These are phyloP conservation scores for Fusarium foetens DNA, from an alignment of 2,329 filamentous ascomycete genomes.

Conservation along the genomic window DNA sequence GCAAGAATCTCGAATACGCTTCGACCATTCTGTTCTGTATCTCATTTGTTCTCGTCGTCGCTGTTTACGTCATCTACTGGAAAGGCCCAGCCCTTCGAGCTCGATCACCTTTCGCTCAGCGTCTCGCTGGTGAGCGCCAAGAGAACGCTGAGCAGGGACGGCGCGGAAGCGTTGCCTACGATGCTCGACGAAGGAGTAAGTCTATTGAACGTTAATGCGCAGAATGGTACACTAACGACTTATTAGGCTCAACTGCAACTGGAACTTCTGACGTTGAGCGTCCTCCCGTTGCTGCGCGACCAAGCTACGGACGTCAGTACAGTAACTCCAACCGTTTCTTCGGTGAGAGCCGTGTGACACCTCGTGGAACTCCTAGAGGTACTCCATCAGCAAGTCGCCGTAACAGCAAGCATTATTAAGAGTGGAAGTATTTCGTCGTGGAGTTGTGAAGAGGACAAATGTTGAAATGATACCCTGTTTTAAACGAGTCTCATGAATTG, in stretches of 20 bases:
- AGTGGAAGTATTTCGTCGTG: neutral
- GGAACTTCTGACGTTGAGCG: conserved; percentile 22
- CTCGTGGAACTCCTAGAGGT: conserved; percentile 50
- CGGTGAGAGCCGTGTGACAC: conserved; percentile 54
- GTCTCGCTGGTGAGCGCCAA: conserved; percentile 59
- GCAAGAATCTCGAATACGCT: conserved; percentile 66
- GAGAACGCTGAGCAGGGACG: conserved; percentile 46
- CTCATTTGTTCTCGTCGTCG: conserved; percentile 68
- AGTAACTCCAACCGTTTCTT: conserved; percentile 56
- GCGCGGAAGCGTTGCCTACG: conserved; percentile 43
- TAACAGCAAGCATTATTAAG: conserved; percentile 12
- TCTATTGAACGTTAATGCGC: neutral
- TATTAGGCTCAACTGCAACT: conserved; percentile 39
- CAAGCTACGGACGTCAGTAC: conserved; percentile 44
- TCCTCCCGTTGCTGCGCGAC: conserved; percentile 23
- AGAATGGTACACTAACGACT: conserved; percentile 6
- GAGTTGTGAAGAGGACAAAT: neutral
- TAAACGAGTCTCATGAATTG: neutral
- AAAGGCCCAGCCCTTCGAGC: conserved; percentile 69
- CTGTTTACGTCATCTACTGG: conserved; percentile 75
- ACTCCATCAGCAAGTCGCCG: conserved; percentile 51
- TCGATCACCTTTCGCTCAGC: conserved; percentile 72
- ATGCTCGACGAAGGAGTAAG: conserved; percentile 45
- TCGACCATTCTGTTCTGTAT: conserved; percentile 73
- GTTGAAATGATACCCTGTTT: conserved; percentile 12